Evolutionary conservation across 1,139 yeast genomes (phyloP).

Genomic region (Lodderomyces margitis): DNA sequence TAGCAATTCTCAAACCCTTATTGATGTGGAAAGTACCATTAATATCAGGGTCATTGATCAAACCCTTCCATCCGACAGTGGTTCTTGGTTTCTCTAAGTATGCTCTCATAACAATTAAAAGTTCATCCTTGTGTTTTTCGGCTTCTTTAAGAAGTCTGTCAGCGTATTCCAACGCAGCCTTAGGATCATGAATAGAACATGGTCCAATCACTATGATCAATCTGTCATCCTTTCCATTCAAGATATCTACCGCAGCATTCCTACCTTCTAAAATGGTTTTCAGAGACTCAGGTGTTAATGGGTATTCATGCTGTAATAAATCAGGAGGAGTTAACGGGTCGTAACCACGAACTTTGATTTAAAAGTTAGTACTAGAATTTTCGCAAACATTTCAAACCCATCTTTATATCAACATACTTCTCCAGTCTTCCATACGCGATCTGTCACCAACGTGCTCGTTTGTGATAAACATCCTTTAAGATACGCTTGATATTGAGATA

Average conservation of each 20-base stretch:
- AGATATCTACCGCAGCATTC: constrained; percentile 67
- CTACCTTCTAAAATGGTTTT: constrained; percentile 77
- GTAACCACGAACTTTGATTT: constrained; percentile 58
- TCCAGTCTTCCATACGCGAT: constrained; percentile 83
- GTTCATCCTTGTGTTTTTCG: constrained; percentile 68
- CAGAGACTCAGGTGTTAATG: constrained; percentile 58
- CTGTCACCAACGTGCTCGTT: constrained; percentile 85
- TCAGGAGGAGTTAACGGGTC: constrained; percentile 92
- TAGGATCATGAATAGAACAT: constrained; percentile 92
- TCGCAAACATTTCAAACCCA: constrained; percentile 2
- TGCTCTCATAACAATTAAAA: constrained; percentile 91
- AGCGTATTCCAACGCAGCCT: constrained; percentile 88
- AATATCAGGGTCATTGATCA: constrained; percentile 94
- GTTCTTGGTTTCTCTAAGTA: constrained; percentile 98
- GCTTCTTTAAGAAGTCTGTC: constrained; percentile 61
- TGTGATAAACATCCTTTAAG: constrained; percentile 65
- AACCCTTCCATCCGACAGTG: constrained; percentile 98
- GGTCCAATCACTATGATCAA: constrained; percentile 88
- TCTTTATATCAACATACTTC: constrained; percentile 49
- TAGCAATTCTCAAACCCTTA: constrained; percentile 86
- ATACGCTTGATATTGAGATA: constrained; percentile 3
- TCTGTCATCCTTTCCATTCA: constrained; percentile 75
- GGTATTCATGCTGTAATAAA: constrained; percentile 73
- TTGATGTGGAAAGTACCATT: constrained; percentile 92
- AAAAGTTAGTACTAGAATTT: constrained; percentile 16